Evolutionary conservation across 345 rosid genomes (phyloP).

Genomic region (Ceriops tagal): DNA sequence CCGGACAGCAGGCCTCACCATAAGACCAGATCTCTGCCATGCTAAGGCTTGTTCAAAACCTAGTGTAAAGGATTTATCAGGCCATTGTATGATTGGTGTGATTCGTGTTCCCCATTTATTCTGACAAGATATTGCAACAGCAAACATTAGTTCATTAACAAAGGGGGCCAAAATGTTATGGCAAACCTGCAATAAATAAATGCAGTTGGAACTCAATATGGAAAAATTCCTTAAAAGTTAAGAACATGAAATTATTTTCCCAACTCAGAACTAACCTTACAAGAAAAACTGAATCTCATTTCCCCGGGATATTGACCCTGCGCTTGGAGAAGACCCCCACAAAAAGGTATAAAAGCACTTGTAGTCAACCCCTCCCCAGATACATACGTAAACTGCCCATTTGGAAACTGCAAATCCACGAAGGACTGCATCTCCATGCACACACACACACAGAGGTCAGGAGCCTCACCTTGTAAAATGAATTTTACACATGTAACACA

Average conservation of each 20-base stretch:
- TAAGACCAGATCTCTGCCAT: slow-evolving; percentile 90
- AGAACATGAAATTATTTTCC: too few species aligned
- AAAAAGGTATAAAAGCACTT: slow-evolving; percentile 79
- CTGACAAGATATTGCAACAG: slow-evolving; percentile 35
- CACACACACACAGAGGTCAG: slow-evolving; percentile 9
- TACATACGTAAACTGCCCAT: slow-evolving; percentile 85
- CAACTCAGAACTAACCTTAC: slow-evolving; percentile 50
- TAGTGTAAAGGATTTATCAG: slow-evolving; percentile 76
- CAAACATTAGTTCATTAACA: slow-evolving; percentile 10
- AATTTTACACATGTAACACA: too few species aligned
- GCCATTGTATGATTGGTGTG: slow-evolving; percentile 86
- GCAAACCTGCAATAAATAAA: slow-evolving; percentile 2
- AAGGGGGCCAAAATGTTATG: not conserved
- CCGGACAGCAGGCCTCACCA: slow-evolving; percentile 79
- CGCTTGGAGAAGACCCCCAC: slow-evolving; percentile 93
- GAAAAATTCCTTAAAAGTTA: not conserved
- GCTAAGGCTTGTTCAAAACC: slow-evolving; percentile 79
- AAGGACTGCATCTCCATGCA: slow-evolving; percentile 57
- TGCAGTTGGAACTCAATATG: not conserved
- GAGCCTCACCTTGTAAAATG: too few species aligned
- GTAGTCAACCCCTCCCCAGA: slow-evolving; percentile 91
- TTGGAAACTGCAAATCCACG: slow-evolving; percentile 89
- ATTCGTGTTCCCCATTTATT: slow-evolving; percentile 85
- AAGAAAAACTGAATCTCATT: slow-evolving; percentile 89
- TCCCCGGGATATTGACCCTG: slow-evolving; percentile 98